These are phyloP conservation scores for Sphagnum fallax DNA, from an alignment of 228 moss, liverwort and hornwort species.

Conservation along the genomic window DNA sequence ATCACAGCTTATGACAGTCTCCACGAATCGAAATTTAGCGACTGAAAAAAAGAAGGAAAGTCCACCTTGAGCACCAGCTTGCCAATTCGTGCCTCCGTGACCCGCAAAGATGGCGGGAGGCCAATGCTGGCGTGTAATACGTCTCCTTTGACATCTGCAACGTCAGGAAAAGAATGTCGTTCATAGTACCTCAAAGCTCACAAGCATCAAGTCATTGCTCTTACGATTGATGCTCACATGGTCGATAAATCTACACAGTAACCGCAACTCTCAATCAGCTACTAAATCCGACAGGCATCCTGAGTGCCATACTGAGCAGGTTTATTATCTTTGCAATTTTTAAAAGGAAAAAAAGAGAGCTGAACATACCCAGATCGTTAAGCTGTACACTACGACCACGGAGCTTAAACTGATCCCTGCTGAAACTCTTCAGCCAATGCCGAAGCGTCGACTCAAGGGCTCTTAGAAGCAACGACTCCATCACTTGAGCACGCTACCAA, in stretches of 20 bases:
- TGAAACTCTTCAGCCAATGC: slow-evolving; percentile 90
- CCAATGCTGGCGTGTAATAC: slow-evolving; percentile 91
- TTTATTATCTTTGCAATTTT: too few relatives aligned
- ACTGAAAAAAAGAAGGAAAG: background rate
- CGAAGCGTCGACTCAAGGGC: slow-evolving; percentile 93
- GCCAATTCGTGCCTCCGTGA: slow-evolving; percentile 85
- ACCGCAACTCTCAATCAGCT: too few relatives aligned
- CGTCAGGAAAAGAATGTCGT: background rate
- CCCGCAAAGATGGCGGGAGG: slow-evolving; percentile 83
- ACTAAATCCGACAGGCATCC: too few relatives aligned
- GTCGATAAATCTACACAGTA: too few relatives aligned
- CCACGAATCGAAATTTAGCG: background rate
- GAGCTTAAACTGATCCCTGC: slow-evolving; percentile 96
- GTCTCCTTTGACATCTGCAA: slow-evolving; percentile 95
- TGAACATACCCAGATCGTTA: slow-evolving; percentile 68
- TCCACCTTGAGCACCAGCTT: slow-evolving; percentile 88
- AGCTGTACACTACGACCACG: slow-evolving; percentile 94
- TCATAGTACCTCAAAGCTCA: too few relatives aligned
- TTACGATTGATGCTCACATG: too few relatives aligned
- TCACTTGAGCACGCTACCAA: slow-evolving; percentile 6
- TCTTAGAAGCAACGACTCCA: slow-evolving; percentile 88
- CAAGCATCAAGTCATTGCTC: too few relatives aligned
- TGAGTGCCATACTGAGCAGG: too few relatives aligned
- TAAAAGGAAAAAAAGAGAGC: too few relatives aligned
- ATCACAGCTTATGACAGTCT: background rate